These are phyloP conservation scores for Ceratocystis albifundus DNA, from an alignment of 2,329 filamentous ascomycete genomes.

Conservation along the genomic window DNA sequence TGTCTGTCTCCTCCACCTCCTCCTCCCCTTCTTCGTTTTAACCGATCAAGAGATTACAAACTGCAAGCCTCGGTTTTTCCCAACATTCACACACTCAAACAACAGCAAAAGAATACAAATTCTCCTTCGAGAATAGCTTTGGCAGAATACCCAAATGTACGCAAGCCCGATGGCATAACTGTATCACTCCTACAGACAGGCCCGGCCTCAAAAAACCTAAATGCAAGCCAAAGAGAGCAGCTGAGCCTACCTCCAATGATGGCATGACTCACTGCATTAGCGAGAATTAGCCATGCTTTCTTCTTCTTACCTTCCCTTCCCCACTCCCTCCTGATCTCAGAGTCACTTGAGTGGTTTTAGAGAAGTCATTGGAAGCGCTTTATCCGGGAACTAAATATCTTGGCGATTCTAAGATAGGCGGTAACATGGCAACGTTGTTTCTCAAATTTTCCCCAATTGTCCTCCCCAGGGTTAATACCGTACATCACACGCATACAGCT, in stretches of 20 bases:
- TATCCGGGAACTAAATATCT: background rate
- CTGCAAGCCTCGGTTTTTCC: background rate
- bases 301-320: background rate
- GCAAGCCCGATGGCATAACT: background rate
- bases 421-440: background rate
- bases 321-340: background rate
- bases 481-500: background rate
- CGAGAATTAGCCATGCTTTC: background rate
- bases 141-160: background rate
- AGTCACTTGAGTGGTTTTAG: background rate
- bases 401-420: background rate
- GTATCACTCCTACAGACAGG: background rate
- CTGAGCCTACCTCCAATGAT: background rate
- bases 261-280: background rate
- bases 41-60: too few relatives aligned
- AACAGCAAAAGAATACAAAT: background rate
- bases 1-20: too few relatives aligned
- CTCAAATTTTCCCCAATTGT: background rate
- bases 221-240: background rate
- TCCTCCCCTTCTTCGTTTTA: too few relatives aligned
- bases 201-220: constrained; percentile 1
- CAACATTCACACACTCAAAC: too few relatives aligned
- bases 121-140: background rate
- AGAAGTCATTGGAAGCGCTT: background rate
- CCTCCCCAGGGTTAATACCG: background rate